Evolutionary conservation across 2,329 filamentous ascomycete genomes (phyloP).

Genomic region (Drechslerella dactyloides): DNA sequence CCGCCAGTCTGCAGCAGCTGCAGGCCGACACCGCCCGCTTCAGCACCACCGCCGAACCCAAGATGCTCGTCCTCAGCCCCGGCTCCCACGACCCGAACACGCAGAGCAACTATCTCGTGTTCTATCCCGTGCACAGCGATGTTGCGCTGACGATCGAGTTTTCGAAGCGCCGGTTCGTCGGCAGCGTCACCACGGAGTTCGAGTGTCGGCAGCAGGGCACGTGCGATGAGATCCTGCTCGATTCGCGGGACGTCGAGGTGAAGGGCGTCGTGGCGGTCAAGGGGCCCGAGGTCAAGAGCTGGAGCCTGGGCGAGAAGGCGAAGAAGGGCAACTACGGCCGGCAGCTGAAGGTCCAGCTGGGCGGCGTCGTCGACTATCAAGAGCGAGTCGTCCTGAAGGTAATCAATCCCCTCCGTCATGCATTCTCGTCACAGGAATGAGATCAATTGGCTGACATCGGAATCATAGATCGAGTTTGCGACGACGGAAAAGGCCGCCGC

Average conservation of each 20-base stretch:
- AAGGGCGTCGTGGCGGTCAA: conserved; percentile 70
- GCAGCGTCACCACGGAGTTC: conserved; percentile 76
- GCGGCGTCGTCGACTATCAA: conserved; percentile 61
- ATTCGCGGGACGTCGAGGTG: conserved; percentile 83
- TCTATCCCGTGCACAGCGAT: conserved; percentile 81
- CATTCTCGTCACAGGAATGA: no score
- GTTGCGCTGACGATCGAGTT: conserved; percentile 86
- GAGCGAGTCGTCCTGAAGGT: conserved; percentile 32
- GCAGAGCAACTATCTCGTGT: conserved; percentile 87
- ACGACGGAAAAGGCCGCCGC: conserved; percentile 90
- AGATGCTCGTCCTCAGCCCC: conserved; percentile 42
- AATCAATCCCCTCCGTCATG: background rate
- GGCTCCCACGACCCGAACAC: conserved; percentile 75
- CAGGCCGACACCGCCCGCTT: conserved; percentile 35
- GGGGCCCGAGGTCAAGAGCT: conserved; percentile 73
- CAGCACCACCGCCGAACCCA: conserved; percentile 38
- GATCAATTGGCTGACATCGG: no score
- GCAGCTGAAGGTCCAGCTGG: conserved; percentile 71
- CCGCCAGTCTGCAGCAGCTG: conserved; percentile 9
- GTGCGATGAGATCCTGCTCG: conserved; percentile 79
- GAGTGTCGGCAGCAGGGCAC: conserved; percentile 70
- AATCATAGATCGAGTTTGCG: conserved; percentile 70
- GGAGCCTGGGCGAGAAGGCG: conserved; percentile 66
- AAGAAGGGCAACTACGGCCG: conserved; percentile 65
- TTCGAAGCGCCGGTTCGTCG: conserved; percentile 74